phyloP scores from a whole-genome alignment of 441 rosid species.

The Heliophila coronopifolia region DNA sequence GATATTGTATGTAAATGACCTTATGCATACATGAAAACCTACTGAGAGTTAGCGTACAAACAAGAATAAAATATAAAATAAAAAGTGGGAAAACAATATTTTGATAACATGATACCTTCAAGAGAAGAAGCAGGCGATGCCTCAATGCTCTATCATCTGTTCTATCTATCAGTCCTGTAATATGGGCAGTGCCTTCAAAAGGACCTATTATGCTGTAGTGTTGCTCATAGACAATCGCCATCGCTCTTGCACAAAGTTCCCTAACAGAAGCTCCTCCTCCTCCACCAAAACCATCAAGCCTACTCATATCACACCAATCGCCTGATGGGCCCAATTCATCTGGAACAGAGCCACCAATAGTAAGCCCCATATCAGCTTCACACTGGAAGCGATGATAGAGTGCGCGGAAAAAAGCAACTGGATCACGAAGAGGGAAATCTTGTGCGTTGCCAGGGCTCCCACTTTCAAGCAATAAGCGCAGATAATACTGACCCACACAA shows the following conservation, averaged over 20 bases:
- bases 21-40: constrained; percentile 12
- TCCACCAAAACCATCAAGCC: constrained; percentile 99
- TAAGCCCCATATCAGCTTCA: constrained; percentile 98
- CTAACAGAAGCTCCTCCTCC: constrained; percentile 96
- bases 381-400: constrained; percentile 97
- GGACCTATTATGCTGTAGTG: constrained; percentile 76
- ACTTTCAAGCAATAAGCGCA: constrained; percentile 95
- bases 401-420: constrained; percentile 95
- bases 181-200: constrained; percentile 95
- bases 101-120: constrained; percentile 55
- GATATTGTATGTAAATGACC: constrained; percentile 6
- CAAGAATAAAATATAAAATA: neutral
- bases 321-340: constrained; percentile 97
- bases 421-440: constrained; percentile 97
- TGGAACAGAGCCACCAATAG: constrained; percentile 87
- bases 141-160: constrained; percentile 96
- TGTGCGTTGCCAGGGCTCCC: constrained; percentile 87
- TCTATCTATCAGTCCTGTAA: constrained; percentile 92
- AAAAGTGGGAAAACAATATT: neutral
- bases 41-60: neutral
- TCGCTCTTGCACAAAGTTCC: constrained; percentile 99
- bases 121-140: constrained; percentile 88
- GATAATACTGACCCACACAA: constrained; percentile 97
- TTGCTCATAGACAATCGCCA: constrained; percentile 98
- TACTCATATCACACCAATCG: constrained; percentile 99